These are phyloP conservation scores for Schizochytrium sp. DNA, from an alignment of 108 stramenopile genomes.

Conservation along the genomic window DNA sequence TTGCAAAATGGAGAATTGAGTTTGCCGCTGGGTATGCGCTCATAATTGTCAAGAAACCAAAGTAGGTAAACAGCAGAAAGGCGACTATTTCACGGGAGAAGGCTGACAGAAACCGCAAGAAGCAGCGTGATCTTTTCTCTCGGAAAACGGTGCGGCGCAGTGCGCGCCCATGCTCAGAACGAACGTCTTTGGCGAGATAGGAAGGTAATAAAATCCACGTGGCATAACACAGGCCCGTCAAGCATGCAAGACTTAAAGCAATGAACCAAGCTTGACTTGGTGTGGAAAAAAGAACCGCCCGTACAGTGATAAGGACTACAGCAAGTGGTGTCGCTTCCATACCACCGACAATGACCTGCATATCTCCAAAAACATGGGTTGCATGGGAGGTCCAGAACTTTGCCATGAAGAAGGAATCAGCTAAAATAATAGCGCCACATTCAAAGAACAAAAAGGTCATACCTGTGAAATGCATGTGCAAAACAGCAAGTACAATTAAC, in stretches of 20 bases:
- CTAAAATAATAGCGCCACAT: neutral
- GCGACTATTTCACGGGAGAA: conserved; percentile 5
- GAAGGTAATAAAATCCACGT: conserved; percentile 8
- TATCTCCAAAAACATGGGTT: neutral
- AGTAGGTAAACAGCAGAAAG: neutral
- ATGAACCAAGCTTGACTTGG: conserved; percentile 41
- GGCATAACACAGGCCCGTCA: neutral
- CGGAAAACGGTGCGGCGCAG: neutral
- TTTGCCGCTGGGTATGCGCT: neutral
- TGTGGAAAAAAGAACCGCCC: conserved; percentile 19
- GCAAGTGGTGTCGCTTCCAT: conserved; percentile 33
- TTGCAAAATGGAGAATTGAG: neutral
- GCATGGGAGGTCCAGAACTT: conserved; percentile 1
- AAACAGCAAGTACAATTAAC: neutral
- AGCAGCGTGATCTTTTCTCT: neutral
- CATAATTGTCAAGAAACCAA: neutral
- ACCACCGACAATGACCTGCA: neutral
- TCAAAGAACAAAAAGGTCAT: conserved; percentile 17
- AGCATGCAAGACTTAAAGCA: neutral
- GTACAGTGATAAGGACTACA: neutral
- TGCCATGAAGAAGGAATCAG: conserved; percentile 19
- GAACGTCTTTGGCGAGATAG: neutral
- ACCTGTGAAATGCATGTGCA: conserved; percentile 32
- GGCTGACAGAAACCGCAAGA: neutral
- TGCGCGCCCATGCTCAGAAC: neutral